phyloP scores from a whole-genome alignment of 2,329 filamentous ascomycete genomes.

The Myriosclerotinia scirpicola region DNA sequence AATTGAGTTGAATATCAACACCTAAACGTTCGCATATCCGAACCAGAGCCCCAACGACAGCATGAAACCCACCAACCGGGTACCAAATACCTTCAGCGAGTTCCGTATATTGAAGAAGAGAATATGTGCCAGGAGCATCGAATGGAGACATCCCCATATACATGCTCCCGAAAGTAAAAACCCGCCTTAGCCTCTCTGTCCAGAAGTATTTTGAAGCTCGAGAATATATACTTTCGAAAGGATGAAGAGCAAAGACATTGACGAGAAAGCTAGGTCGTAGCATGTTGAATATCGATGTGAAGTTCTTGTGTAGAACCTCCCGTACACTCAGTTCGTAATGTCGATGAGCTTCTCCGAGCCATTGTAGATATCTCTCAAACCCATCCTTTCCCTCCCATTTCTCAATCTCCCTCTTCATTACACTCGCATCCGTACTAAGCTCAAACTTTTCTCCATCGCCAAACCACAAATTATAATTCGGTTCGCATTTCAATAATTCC shows the following conservation, averaged over 20 bases:
- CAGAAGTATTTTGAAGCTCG: slow-evolving; percentile 66
- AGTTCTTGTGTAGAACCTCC: slow-evolving; percentile 68
- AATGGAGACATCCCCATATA: slow-evolving; percentile 82
- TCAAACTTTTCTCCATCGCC: slow-evolving; percentile 63
- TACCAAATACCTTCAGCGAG: slow-evolving; percentile 77
- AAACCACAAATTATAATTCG: slow-evolving; percentile 76
- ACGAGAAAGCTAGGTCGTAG: slow-evolving; percentile 57
- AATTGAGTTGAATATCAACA: slow-evolving; percentile 61
- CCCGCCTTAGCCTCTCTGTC: slow-evolving; percentile 65
- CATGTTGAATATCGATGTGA: slow-evolving; percentile 59
- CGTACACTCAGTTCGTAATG: slow-evolving; percentile 69
- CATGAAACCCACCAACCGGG: slow-evolving; percentile 68
- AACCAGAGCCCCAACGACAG: slow-evolving; percentile 62
- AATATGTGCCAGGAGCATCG: slow-evolving; percentile 73
- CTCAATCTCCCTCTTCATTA: slow-evolving; percentile 71
- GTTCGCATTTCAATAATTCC: slow-evolving; percentile 67
- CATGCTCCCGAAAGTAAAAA: slow-evolving; percentile 79
- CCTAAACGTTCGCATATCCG: slow-evolving; percentile 61
- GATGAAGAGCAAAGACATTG: slow-evolving; percentile 62
- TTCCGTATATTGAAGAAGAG: slow-evolving; percentile 72
- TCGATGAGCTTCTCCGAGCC: slow-evolving; percentile 63
- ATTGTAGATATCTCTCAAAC: slow-evolving; percentile 66
- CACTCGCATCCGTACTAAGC: slow-evolving; percentile 65
- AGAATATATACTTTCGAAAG: slow-evolving; percentile 68
- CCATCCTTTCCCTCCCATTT: slow-evolving; percentile 71